Base-by-base conservation (phyloP, 495 filamentous ascomycete genomes). In the Extremus antarcticus region DNA sequence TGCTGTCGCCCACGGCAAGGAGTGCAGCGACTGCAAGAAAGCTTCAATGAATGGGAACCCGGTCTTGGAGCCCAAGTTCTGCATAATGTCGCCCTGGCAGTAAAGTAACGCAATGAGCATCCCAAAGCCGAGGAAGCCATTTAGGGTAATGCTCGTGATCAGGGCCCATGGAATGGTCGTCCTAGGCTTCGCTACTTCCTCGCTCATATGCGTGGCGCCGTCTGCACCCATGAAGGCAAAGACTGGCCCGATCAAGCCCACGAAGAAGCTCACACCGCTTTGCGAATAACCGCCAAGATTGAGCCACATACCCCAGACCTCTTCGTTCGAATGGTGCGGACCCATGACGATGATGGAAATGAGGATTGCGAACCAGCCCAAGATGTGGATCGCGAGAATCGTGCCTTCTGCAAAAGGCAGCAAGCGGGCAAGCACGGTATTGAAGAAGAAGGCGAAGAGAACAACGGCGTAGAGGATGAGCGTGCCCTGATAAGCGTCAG, bases 401-500 rank as follows among this genome's bases (percentile, higher is more conserved):
- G 65, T 23, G 24, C 69, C 67, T 53, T 78, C 71, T 29, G 74
- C 63, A 32, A 68, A 66, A 0, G 76, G 73, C 1, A 78, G 65
- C 21, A 60, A 56, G 11, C 66, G 65, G 2, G 71, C 69, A 1
- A 65, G 55, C 17, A 63, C 55, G 8, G 71, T 74, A 47, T 78
- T 78, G 49, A 71, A 58, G 35, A 78, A 59, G 11, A 77, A 63
- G n/a, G 70, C 69, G 0, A 72, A 62, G 7, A 67, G 56, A 15
- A 76, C 63, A 2, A 69, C 61, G 0, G 66, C 71, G 61, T 68
- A 76, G 41, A 72, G 66, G 23, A 78, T 54, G n/a, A 82, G 63
- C 0, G 76, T 76, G 7, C 67, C 73, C 19, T 80, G 76, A 49
- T 43, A 79, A 84, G 60, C 81, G 20, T 39, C 35, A 39, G 9